Base-by-base conservation (phyloP, 768 basidiomycete genomes). In the Calocybe indica region DNA sequence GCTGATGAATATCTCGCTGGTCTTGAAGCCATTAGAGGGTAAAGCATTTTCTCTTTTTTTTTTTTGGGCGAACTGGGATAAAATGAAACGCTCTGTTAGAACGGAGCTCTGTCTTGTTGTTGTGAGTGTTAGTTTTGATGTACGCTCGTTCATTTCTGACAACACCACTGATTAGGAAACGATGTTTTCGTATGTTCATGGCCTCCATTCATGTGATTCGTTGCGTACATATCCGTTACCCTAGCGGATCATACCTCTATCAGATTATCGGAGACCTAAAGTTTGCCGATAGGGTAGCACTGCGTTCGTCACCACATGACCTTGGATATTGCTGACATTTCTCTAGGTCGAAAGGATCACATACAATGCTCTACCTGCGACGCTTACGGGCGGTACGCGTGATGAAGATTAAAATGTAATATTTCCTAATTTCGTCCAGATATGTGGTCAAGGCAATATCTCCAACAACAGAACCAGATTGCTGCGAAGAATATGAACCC, bases 391-490 rank as follows among this genome's bases (percentile, higher is more conserved):
- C 62, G 64, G 73, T 71, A 50, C 6, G 58, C 35, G 50, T 47
- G 14, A 56, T 62, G 37, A 60, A 49, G 53, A 57, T 45, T 45
- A 59, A 48, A 8, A 38, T 30, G 10, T 14, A 43, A 35, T 7
- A 12, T 10, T 12, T 30, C 40, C 22, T 13, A 42, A 37, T 15
- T 37, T 13, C 40, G n/a, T 44, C 38, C 39, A 78, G 76, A 73
- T 54, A 79, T 80, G 74, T 80, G 76, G 78, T 71, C 75, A 1
- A 66, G 76, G 10, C 78, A 80, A 57, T 82, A 80, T 53, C 60
- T 80, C 11, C 80, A 80, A 50, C 73, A 80, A 53, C 73, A 77
- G 56, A 82, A 79, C 52, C 79, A 80, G 54, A 72, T 80, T 35
- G 74, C 73, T 1, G 68, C 76, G 11, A 70, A 73, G 60, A 79